Base-by-base conservation (phyloP, 2,329 filamentous ascomycete genomes). In the Stachybotrys chartarum region DNA sequence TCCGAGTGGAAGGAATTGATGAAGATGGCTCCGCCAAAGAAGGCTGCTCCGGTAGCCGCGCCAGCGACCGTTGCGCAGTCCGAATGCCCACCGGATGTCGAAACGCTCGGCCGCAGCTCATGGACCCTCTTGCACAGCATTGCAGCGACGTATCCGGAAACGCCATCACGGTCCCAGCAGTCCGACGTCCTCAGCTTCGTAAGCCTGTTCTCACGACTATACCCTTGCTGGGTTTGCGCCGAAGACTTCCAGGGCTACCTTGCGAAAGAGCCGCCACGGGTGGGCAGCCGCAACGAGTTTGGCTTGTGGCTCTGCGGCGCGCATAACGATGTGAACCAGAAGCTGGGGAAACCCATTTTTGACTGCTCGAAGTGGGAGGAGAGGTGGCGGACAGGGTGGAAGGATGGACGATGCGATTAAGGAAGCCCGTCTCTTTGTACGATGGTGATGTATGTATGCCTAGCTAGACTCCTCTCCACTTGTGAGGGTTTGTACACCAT, bases 41-140 rank as follows among this genome's bases (percentile, higher is more conserved):
- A 61, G 5, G 56, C 70, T 11, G 59, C 71, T 3, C 60, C 67
- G 17, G 56, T 74, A 14, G 64, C 72, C 4, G 55, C 72, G 7
- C 62, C 68, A 30, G 56, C 75, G 14, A 65, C 72, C 24, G 24
- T 24, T 24, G 24, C 24, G 24, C 24, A 24, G 24, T 24, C 77
- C 56, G 88, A 96, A 71, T 97, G 93, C 68, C 94, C 94, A 0
- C 88, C 94, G 1, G 92, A 97, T 68, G 90, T 97, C 60, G 91
- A 96, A 68, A 75, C 79, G 16, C 85, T 99, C 5, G 94, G 94
- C 51, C 89, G 91, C 59, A 86, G 86, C 57, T 90, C 91, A 12
- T 99, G 94, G 94, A 97, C 91, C 0, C 81, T 99, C 18, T 83
- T 99, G 1, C 94, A 99, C 76, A 87, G 88, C 8, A 89, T 99